phyloP scores from a whole-genome alignment of 2,329 filamentous ascomycete species.

The Triangularia verruculosa region DNA sequence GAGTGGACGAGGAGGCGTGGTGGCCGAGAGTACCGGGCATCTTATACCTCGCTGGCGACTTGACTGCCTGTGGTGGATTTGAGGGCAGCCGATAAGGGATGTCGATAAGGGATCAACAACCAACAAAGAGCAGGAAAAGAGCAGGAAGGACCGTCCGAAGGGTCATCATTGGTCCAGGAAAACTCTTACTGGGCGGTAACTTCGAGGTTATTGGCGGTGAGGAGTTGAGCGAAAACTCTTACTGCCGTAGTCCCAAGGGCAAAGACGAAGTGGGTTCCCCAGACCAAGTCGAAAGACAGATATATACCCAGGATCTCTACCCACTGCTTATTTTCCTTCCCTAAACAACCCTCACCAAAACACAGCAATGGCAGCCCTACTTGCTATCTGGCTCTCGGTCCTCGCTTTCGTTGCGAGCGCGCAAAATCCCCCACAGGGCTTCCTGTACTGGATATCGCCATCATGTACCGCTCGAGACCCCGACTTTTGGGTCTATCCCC shows the following conservation, averaged over 20 bases:
- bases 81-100: background rate
- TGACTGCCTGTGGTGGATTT: background rate
- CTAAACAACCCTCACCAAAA: background rate
- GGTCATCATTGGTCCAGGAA: too few relatives aligned
- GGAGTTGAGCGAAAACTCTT: too few relatives aligned
- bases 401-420: background rate
- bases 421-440: background rate
- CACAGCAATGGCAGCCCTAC: background rate
- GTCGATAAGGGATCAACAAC: too few relatives aligned
- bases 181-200: too few relatives aligned
- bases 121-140: too few relatives aligned
- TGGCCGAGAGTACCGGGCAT: background rate
- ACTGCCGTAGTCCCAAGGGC: too few relatives aligned
- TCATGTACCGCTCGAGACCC: background rate
- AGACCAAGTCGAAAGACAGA: too few relatives aligned
- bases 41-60: background rate
- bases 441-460: background rate
- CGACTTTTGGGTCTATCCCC: background rate
- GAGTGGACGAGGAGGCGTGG: background rate
- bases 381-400: background rate
- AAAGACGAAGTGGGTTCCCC: background rate
- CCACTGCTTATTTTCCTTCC: background rate
- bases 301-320: background rate
- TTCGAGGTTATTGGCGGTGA: too few relatives aligned
- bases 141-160: too few relatives aligned